Evolutionary conservation across 1,284 basidiomycete genomes (phyloP).

Genomic region (Austroboletus niveus): DNA sequence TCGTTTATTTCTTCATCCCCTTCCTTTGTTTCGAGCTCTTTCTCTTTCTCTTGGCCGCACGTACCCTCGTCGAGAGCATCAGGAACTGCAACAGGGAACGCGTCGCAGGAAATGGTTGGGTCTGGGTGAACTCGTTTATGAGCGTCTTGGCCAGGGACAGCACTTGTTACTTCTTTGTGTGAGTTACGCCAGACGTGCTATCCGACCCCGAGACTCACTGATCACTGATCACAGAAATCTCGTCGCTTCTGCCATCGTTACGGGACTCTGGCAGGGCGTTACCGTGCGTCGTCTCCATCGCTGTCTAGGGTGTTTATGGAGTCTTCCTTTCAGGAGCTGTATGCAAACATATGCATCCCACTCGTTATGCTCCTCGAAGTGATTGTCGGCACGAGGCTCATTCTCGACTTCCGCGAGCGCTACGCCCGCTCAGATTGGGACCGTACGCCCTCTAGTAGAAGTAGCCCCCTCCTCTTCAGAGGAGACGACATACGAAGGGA

Average conservation of each 20-base stretch:
- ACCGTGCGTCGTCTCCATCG: conserved; percentile 17
- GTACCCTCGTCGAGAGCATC: conserved; percentile 15
- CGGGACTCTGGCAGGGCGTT: conserved; percentile 27
- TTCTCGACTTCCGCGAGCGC: conserved; percentile 34
- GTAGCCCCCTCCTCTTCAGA: conserved; percentile 19
- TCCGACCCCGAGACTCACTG: not conserved
- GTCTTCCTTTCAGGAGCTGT: conserved; percentile 13
- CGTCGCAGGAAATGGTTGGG: not conserved
- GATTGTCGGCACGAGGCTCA: conserved; percentile 32
- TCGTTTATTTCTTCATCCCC: conserved; percentile 31
- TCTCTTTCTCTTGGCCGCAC: conserved; percentile 24
- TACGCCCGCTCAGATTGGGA: conserved; percentile 16
- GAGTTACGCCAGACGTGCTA: conserved; percentile 1
- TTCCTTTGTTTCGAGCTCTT: conserved; percentile 29
- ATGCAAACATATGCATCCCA: conserved; percentile 33
- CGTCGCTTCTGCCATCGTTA: conserved; percentile 21
- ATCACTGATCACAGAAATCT: conserved; percentile 23
- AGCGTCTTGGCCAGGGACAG: conserved; percentile 29
- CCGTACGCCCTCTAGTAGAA: conserved; percentile 3
- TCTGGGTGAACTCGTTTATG: conserved; percentile 22
- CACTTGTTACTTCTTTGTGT: conserved; percentile 34
- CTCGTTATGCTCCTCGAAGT: conserved; percentile 34
- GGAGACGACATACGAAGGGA: conserved; percentile 6
- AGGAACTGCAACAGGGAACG: not conserved
- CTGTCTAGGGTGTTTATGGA: not conserved